A percentile compares a stretch with the other conserved stretches of the same genome.
Conservation (phyloP, 129 eudicot genomes). For the Deinandra increscens region DNA sequence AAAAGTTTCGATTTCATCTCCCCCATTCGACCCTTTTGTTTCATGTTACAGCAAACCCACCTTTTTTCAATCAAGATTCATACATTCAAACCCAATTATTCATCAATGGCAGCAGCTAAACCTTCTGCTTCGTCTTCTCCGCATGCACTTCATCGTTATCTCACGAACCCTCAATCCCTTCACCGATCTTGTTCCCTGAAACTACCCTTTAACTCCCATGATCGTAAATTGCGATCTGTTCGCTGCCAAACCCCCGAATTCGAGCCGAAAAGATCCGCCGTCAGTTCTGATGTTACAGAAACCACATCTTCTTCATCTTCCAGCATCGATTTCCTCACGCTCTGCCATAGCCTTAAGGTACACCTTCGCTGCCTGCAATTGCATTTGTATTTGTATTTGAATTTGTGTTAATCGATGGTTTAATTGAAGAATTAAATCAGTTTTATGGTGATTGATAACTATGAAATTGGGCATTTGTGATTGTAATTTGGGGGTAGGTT, state of each 20-base stretch:
- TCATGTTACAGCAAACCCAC: neutral
- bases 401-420: neutral
- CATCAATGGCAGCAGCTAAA: constrained; percentile 55
- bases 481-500: neutral
- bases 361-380: neutral
- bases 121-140: constrained; percentile 35
- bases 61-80: constrained; percentile 12
- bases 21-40: neutral
- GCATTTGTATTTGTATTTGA: neutral
- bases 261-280: constrained; percentile 37
- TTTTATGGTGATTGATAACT: neutral
- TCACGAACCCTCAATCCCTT: constrained; percentile 25
- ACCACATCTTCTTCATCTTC: constrained; percentile 43
- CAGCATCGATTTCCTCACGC: constrained; percentile 78
- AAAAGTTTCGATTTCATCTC: constrained; percentile 13
- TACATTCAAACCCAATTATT: neutral
- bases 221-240: constrained; percentile 44
- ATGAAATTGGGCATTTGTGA: neutral
- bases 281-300: constrained; percentile 23
- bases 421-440: neutral
- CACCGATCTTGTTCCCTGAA: constrained; percentile 36
- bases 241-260: constrained; percentile 46
- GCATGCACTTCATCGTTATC: constrained; percentile 15
- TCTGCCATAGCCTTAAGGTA: constrained; percentile 63
- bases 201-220: constrained; percentile 33